Conservation (phyloP, 2,329 filamentous ascomycete genomes). For the Sclerotinia nivalis region DNA sequence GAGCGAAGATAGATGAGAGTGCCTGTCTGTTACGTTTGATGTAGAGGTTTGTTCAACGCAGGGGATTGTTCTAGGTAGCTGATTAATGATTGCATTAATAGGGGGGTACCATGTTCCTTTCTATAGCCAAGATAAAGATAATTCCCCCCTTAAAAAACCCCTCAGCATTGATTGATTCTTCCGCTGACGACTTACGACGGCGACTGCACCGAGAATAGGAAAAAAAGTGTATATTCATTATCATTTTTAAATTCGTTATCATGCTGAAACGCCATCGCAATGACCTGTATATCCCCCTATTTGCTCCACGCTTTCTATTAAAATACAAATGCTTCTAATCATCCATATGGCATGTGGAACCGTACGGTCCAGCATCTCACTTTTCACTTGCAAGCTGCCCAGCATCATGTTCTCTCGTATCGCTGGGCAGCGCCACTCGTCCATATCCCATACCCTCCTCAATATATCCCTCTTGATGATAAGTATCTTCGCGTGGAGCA, state of each 20-base stretch:
- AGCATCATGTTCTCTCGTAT: slow-evolving; percentile 16
- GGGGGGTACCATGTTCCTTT: no score
- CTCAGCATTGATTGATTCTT: no score
- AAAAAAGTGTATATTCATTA: neutral
- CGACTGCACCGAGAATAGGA: neutral
- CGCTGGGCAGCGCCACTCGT: slow-evolving; percentile 2
- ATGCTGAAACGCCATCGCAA: neutral
- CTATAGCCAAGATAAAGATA: no score
- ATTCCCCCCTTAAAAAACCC: no score
- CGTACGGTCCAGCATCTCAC: neutral
- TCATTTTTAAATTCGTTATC: neutral
- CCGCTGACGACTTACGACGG: neutral
- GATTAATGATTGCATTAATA: no score
- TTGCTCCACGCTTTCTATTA: neutral
- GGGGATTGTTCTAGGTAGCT: no score
- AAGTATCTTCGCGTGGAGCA: slow-evolving; percentile 20
- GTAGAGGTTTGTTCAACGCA: no score
- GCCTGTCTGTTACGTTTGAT: no score
- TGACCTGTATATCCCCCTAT: neutral
- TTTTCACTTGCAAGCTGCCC: slow-evolving; percentile 17
- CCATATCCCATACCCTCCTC: slow-evolving; percentile 21
- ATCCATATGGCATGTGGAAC: neutral
- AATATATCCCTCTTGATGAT: slow-evolving; percentile 20
- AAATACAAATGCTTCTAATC: neutral
- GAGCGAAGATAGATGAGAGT: neutral